phyloP scores from a whole-genome alignment of 2,329 filamentous ascomycete species.

The Xylaria polymorpha region DNA sequence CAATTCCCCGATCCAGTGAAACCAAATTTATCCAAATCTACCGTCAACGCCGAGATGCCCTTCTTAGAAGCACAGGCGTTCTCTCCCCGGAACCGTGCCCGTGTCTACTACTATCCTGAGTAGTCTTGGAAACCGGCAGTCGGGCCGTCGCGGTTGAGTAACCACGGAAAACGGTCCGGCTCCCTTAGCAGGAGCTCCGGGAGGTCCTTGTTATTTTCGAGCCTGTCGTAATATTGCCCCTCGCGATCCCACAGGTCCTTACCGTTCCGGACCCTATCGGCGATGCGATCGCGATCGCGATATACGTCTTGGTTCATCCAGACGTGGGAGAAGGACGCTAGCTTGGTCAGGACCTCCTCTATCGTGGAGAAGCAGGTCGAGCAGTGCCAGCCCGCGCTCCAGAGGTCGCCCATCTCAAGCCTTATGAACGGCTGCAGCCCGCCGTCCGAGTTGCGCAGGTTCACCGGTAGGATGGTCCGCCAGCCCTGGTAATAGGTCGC shows the following conservation, averaged over 20 bases:
- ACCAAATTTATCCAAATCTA: not conserved
- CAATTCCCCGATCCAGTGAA: not conserved
- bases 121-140: constrained; percentile 63
- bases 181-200: constrained; percentile 60
- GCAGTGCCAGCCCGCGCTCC: constrained; percentile 65
- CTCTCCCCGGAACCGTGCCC: not conserved
- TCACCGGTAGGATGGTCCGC: constrained; percentile 64
- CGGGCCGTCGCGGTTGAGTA: constrained; percentile 59
- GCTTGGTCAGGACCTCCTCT: constrained; percentile 65
- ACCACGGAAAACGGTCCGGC: constrained; percentile 56
- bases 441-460: constrained; percentile 63
- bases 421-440: constrained; percentile 54
- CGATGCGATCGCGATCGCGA: constrained; percentile 61
- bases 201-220: constrained; percentile 64
- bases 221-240: constrained; percentile 59
- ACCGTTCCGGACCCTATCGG: constrained; percentile 62
- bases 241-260: constrained; percentile 66
- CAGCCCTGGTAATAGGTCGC: constrained; percentile 65
- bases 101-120: constrained; percentile 38
- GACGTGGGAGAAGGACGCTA: constrained; percentile 66
- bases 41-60: not conserved
- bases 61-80: not conserved
- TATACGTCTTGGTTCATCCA: constrained; percentile 63
- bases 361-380: constrained; percentile 70
- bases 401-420: constrained; percentile 55